phyloP scores from a whole-genome alignment of 176 grass and related monocot genomes.

The Carex myosuroides region DNA sequence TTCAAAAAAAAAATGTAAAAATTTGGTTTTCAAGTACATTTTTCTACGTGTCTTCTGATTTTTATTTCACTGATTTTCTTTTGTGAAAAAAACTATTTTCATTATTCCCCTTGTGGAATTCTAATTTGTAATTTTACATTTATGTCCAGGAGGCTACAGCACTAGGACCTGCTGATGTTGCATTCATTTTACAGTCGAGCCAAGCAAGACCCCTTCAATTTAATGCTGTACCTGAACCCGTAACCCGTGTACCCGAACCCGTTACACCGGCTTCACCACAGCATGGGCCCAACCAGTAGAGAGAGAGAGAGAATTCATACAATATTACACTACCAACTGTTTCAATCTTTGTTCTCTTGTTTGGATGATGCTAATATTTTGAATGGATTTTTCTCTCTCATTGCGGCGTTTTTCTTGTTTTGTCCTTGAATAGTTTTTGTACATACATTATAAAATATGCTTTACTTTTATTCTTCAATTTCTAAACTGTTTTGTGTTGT shows the following conservation, averaged over 20 bases:
- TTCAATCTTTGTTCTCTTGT: not conserved
- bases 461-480: not conserved
- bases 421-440: not conserved
- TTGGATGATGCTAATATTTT: not conserved
- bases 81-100: not conserved
- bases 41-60: too few species aligned
- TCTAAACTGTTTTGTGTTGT: too few species aligned
- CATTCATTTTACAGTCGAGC: slow-evolving; percentile 59
- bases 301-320: slow-evolving; percentile 21
- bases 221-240: slow-evolving; percentile 36
- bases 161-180: slow-evolving; percentile 57
- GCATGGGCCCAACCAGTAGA: slow-evolving; percentile 38
- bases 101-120: not conserved
- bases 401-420: not conserved
- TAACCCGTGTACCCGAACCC: slow-evolving; percentile 10
- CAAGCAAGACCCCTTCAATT: slow-evolving; percentile 54
- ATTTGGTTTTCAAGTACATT: too few species aligned
- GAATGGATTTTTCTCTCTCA: not conserved
- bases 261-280: slow-evolving; percentile 26
- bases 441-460: slow-evolving; percentile 1
- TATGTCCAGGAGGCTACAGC: slow-evolving; percentile 47
- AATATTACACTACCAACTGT: not conserved
- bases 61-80: not conserved
- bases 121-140: not conserved
- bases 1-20: too few species aligned